These are phyloP conservation scores for Wickerhamomyces alni DNA, from an alignment of 805 yeast genomes.

Conservation along the genomic window DNA sequence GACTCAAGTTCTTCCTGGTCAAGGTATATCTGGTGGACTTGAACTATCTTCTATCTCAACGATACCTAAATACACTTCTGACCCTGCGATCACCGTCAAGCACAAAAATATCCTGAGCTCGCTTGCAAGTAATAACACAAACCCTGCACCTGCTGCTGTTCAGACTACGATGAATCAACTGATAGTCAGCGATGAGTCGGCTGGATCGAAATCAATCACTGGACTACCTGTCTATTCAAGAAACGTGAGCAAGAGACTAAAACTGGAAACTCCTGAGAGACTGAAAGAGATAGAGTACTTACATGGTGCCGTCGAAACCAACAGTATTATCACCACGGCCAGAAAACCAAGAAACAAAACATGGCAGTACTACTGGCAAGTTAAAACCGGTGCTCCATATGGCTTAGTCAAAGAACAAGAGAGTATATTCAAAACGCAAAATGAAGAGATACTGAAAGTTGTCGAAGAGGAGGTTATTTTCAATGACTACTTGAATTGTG, in stretches of 20 bases:
- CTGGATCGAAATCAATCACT: conserved; percentile 23
- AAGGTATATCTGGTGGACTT: conserved; percentile 24
- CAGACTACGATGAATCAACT: conserved; percentile 22
- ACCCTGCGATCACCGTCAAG: conserved; percentile 3
- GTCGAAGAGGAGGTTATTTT: conserved; percentile 25
- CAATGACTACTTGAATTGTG: conserved; percentile 34
- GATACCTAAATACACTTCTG: conserved; percentile 19
- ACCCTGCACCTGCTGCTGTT: conserved; percentile 4
- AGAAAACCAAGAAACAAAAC: conserved; percentile 36
- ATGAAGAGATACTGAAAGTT: conserved; percentile 26
- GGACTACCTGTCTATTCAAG: conserved; percentile 39
- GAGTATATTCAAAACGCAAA: conserved; percentile 21
- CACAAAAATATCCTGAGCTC: conserved; percentile 12
- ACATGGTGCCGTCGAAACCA: conserved; percentile 43
- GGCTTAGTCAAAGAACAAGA: conserved; percentile 24
- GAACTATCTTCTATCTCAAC: conserved; percentile 20
- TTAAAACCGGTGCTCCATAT: conserved; percentile 34
- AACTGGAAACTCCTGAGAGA: conserved; percentile 27
- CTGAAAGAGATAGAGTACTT: conserved; percentile 42
- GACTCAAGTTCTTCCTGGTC: conserved; percentile 23
- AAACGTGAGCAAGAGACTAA: conserved; percentile 23
- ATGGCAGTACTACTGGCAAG: conserved; percentile 44
- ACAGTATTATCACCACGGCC: conserved; percentile 36
- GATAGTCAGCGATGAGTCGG: conserved; percentile 12
- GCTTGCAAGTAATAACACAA: conserved; percentile 5